Evolutionary conservation across 2,329 filamentous ascomycete species (phyloP).

Genomic region (Thelonectria olida): DNA sequence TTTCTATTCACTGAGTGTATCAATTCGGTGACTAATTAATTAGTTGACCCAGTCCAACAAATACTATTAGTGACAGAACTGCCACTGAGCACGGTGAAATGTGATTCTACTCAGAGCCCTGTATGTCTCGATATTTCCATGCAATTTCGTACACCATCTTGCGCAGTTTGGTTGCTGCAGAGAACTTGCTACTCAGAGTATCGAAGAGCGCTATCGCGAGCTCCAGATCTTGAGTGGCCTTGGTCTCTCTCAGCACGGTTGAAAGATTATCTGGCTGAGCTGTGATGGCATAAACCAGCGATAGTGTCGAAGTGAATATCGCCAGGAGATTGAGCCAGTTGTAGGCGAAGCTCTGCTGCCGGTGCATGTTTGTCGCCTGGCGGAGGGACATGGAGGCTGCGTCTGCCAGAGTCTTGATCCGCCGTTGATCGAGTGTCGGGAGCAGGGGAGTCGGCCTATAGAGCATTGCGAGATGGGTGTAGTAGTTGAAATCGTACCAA

Average conservation of each 20-base stretch:
- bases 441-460: conserved; percentile 55
- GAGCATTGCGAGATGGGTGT: conserved; percentile 54
- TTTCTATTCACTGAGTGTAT: too few relatives aligned
- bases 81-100: too few relatives aligned
- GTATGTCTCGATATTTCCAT: conserved; percentile 38
- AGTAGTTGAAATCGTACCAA: conserved; percentile 60
- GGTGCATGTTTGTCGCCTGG: conserved; percentile 49
- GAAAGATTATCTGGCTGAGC: conserved; percentile 46
- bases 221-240: conserved; percentile 43
- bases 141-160: conserved; percentile 27
- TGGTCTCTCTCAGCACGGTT: conserved; percentile 37
- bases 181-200: conserved; percentile 43
- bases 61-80: too few relatives aligned
- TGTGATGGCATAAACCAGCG: conserved; percentile 54
- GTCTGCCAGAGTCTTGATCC: conserved; percentile 49
- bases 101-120: background rate
- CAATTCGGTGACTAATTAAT: too few relatives aligned
- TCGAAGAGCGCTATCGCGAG: conserved; percentile 44
- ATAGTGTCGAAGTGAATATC: conserved; percentile 53
- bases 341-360: conserved; percentile 51
- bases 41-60: too few relatives aligned
- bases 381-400: conserved; percentile 55
- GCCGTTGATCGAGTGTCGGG: conserved; percentile 46
- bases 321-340: conserved; percentile 54
- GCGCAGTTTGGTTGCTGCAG: conserved; percentile 40